phyloP scores from a whole-genome alignment of 257 asterid species.

The Gentiana straminea region DNA sequence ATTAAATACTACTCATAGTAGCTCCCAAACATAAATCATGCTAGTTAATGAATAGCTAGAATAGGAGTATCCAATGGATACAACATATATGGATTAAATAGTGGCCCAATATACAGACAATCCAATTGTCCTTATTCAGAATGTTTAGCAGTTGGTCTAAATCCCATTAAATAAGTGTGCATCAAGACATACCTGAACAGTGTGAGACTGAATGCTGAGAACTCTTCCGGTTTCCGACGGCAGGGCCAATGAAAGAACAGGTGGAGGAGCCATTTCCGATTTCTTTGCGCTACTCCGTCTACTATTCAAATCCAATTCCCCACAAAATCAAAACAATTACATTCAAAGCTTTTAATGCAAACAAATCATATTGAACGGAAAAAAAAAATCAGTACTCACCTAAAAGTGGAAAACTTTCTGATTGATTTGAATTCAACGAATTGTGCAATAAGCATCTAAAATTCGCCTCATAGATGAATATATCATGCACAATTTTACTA shows the following conservation, averaged over 20 bases:
- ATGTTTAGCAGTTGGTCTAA: too few relatives aligned
- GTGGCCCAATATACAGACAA: too few relatives aligned
- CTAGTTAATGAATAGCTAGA: too few relatives aligned
- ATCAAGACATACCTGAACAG: constrained; percentile 62
- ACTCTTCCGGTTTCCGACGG: constrained; percentile 93
- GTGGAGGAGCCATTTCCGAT: constrained; percentile 70
- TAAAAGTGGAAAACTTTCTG: constrained; percentile 22
- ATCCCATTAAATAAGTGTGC: too few relatives aligned
- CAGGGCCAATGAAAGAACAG: constrained; percentile 68
- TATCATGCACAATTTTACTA: too few relatives aligned
- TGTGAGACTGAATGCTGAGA: constrained; percentile 91
- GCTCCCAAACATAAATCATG: too few relatives aligned
- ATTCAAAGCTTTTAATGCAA: neutral
- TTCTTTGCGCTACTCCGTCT: constrained; percentile 33
- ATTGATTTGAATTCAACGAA: constrained; percentile 12
- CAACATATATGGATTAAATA: too few relatives aligned
- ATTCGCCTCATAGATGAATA: too few relatives aligned
- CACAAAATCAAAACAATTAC: neutral
- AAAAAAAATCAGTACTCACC: constrained; percentile 18
- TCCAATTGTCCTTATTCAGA: too few relatives aligned
- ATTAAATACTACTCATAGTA: too few relatives aligned
- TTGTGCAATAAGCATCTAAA: neutral
- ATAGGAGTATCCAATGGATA: too few relatives aligned
- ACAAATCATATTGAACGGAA: neutral
- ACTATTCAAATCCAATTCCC: constrained; percentile 4